Conservation (phyloP, 768 basidiomycete species). For the Rhodotorula toruloides region DNA sequence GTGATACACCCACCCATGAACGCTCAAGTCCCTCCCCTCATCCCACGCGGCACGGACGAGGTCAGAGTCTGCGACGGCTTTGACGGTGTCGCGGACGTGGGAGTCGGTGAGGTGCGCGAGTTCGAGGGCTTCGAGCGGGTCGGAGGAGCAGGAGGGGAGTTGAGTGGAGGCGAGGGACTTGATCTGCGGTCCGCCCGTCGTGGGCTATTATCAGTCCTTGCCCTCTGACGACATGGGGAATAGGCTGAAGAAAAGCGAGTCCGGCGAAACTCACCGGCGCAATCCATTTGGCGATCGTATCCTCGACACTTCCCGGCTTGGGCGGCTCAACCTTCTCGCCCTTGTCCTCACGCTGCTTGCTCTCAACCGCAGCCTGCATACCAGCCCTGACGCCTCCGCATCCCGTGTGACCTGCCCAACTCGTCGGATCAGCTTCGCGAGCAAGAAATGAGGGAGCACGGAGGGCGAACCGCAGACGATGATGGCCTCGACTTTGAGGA, state of each 20-base stretch:
- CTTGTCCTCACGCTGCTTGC: background rate
- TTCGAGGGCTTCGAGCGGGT: conserved; percentile 16
- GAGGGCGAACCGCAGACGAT: conserved; percentile 39
- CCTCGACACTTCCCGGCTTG: conserved; percentile 12
- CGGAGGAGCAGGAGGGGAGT: conserved; percentile 9
- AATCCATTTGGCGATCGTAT: conserved; percentile 35
- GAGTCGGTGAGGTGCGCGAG: conserved; percentile 32
- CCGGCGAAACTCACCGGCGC: conserved; percentile 26
- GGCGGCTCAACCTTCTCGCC: conserved; percentile 3
- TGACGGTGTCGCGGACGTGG: conserved; percentile 31
- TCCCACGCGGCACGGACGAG: conserved; percentile 34
- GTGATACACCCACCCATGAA: conserved; percentile 38
- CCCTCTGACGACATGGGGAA: background rate
- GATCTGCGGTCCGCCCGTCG: too few relatives aligned
- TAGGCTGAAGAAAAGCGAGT: background rate
- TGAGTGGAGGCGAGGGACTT: conserved; percentile 25
- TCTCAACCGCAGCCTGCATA: conserved; percentile 29
- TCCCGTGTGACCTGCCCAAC: conserved; percentile 32
- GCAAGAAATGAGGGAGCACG: background rate
- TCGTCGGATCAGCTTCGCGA: background rate
- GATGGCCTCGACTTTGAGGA: conserved; percentile 41
- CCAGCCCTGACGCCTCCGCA: conserved; percentile 37
- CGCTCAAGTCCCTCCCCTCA: conserved; percentile 25
- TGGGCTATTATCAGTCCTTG: too few relatives aligned
- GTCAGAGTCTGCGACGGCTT: conserved; percentile 8